These are phyloP conservation scores for Cutaneotrichosporon spelunceum DNA, from an alignment of 1,284 basidiomycete genomes.

Conservation along the genomic window DNA sequence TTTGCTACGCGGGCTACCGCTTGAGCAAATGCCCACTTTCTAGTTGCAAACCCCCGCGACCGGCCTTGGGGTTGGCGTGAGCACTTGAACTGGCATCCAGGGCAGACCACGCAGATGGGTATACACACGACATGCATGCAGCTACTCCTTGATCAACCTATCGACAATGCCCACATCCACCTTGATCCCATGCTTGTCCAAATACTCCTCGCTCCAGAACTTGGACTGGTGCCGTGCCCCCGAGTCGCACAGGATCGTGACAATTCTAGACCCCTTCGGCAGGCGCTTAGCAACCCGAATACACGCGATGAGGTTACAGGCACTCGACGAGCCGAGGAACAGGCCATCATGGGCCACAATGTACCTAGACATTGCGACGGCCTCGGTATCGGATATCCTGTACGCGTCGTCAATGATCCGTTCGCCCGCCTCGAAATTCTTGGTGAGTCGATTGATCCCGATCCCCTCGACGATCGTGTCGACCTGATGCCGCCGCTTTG, in stretches of 20 bases:
- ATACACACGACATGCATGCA: neutral
- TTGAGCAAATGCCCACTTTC: too few relatives aligned
- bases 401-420: slow-evolving; percentile 82
- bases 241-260: slow-evolving; percentile 87
- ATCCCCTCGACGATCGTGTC: slow-evolving; percentile 78
- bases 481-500: slow-evolving; percentile 71
- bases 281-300: slow-evolving; percentile 70
- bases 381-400: slow-evolving; percentile 81
- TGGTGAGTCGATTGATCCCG: slow-evolving; percentile 62
- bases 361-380: slow-evolving; percentile 86
- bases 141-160: slow-evolving; percentile 11
- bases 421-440: slow-evolving; percentile 77
- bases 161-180: slow-evolving; percentile 48
- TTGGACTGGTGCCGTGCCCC: slow-evolving; percentile 83
- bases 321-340: slow-evolving; percentile 92
- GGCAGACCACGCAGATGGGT: too few relatives aligned
- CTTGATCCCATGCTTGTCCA: slow-evolving; percentile 61
- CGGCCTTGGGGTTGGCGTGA: too few relatives aligned
- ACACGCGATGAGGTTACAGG: slow-evolving; percentile 90
- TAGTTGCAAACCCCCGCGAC: too few relatives aligned
- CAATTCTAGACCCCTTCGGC: slow-evolving; percentile 63
- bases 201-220: slow-evolving; percentile 74
- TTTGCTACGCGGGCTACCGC: too few relatives aligned
- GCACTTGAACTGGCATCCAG: too few relatives aligned
- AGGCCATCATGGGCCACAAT: slow-evolving; percentile 84